Evolutionary conservation across 2,329 filamentous ascomycete species (phyloP), one percentile per base, ranked within the genome.

Genomic region (Ascochyta lentis): DNA sequence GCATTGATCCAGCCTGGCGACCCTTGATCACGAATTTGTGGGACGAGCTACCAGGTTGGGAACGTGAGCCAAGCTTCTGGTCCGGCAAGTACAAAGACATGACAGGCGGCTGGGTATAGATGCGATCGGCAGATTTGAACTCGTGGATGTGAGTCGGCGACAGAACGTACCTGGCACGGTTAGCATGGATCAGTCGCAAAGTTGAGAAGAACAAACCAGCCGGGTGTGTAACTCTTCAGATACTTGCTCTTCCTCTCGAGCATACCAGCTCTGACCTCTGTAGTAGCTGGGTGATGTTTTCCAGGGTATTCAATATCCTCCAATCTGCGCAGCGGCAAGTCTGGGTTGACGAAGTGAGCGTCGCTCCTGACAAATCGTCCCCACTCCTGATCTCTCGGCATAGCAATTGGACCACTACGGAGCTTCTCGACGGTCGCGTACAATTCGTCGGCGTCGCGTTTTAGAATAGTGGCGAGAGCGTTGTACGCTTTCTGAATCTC

Each of bases 11-110:
- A 4, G 92, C 95, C 77, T 98, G 94, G 57, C 93, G 90, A 40
- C 95, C 95, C 77, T 98, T 99, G 69, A 99, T 87, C 76, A 97
- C 92, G 75, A 99, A 99, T 75, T 99, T 99, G 80, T 96, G 94
- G 37, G 92, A 97, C 12, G 89, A 91, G 12, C 91, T 93, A 44
- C 86, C 88, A 56, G 87, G 86, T 57, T 87, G 85, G 9, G 94
- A 97, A 73, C 96, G 92, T 33, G 93, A 96, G 34, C 95, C 95
- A 54, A 99, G 84, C 74, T 96, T 97, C 77, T 98, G 95, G 66
- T 98, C 95, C 6, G 90, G 90, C 26, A 99, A 85, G 73, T 95
- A 96, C 52, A 99, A 83, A 38, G 95, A 98, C 94, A 99, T 97
- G 72, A 98, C 86, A 0, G 95, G 95, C 35, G 90, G 89, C 76